Percentiles rank a stretch among this genome's conserved stretches.
phyloP scores from a whole-genome alignment of 768 basidiomycete species.

The Ephemerocybe angulata region DNA sequence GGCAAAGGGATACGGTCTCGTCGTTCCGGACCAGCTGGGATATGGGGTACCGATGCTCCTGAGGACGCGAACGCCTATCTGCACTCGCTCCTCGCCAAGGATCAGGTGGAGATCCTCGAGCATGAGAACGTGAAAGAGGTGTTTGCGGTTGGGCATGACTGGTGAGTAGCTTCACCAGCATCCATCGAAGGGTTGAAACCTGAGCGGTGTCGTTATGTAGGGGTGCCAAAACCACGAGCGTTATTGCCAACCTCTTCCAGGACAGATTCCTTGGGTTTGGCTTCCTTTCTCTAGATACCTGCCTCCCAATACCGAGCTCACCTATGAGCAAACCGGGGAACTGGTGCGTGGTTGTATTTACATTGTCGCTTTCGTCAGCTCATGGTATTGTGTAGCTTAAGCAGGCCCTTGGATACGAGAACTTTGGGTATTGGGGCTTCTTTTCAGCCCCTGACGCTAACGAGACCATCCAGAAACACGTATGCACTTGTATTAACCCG shows the following conservation, averaged over 20 bases:
- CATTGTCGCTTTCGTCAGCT: constrained; percentile 31
- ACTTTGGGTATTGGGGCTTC: too few species aligned
- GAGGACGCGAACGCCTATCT: constrained; percentile 32
- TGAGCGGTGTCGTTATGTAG: too few species aligned
- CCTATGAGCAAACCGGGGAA: too few species aligned
- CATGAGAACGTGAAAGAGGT: constrained; percentile 27
- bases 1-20: constrained; percentile 38
- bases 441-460: too few species aligned
- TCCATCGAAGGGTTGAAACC: too few species aligned
- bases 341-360: too few species aligned
- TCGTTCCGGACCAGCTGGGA: constrained; percentile 51
- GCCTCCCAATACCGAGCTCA: constrained; percentile 22
- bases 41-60: constrained; percentile 51
- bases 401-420: too few species aligned
- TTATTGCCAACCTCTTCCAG: constrained; percentile 35
- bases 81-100: constrained; percentile 30
- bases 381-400: too few species aligned
- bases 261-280: constrained; percentile 40
- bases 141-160: constrained; percentile 44
- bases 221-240: constrained; percentile 32
- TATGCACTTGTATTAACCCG: too few species aligned
- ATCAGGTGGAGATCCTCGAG: constrained; percentile 41
- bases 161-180: too few species aligned
- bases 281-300: constrained; percentile 36
- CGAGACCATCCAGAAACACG: too few species aligned